A percentile compares a stretch with the other conserved stretches of the same genome.
Evolutionary conservation across 2,329 filamentous ascomycete genomes (phyloP).

Genomic region (Ophiostoma fasciatum): DNA sequence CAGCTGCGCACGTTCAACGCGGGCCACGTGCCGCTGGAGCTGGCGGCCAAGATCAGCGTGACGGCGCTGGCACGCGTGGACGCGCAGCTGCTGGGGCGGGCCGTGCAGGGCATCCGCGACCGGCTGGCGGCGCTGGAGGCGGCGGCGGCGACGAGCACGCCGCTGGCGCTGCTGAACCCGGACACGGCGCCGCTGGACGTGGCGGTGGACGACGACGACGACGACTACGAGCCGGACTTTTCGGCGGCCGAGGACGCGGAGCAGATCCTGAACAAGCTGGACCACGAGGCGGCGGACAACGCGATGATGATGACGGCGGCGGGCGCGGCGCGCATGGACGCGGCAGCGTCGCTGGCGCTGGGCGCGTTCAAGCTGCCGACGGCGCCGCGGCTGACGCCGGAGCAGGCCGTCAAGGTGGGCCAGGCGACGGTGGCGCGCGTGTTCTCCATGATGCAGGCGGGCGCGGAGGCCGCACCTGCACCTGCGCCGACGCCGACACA

Average conservation of each 20-base stretch:
- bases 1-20: slow-evolving; percentile 71
- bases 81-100: slow-evolving; percentile 50
- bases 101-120: slow-evolving; percentile 44
- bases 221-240: slow-evolving; percentile 87
- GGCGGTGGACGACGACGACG: slow-evolving; percentile 64
- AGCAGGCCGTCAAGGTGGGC: slow-evolving; percentile 59
- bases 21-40: slow-evolving; percentile 56
- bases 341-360: slow-evolving; percentile 46
- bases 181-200: slow-evolving; percentile 48
- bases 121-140: slow-evolving; percentile 32
- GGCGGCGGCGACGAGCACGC: slow-evolving; percentile 23
- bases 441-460: slow-evolving; percentile 58
- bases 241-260: slow-evolving; percentile 62
- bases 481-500: neutral
- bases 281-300: slow-evolving; percentile 48
- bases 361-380: slow-evolving; percentile 68
- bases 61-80: slow-evolving; percentile 63
- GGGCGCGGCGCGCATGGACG: slow-evolving; percentile 20
- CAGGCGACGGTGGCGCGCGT: slow-evolving; percentile 62
- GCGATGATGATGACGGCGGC: slow-evolving; percentile 13
- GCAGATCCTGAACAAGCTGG: slow-evolving; percentile 63
- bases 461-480: slow-evolving; percentile 48
- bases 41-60: slow-evolving; percentile 71
- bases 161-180: slow-evolving; percentile 32
- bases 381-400: slow-evolving; percentile 56